Evolutionary conservation across 441 rosid genomes (phyloP), one percentile per base, ranked within the genome.

Genomic region (Croton setiger): DNA sequence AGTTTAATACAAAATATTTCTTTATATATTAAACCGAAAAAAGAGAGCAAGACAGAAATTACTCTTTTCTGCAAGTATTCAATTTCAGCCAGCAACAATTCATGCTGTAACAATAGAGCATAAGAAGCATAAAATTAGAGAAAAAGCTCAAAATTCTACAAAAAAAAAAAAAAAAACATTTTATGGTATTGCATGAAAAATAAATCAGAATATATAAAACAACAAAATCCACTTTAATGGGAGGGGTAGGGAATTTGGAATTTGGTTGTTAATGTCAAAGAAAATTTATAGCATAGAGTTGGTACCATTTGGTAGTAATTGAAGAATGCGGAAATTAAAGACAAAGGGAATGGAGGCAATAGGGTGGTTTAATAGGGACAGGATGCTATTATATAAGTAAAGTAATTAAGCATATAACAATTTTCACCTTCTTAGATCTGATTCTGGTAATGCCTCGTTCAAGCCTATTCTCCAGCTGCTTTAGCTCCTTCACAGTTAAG

Each of bases 61-160:
- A 95, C 99, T 88, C 96, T 87, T 84, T 90, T 95, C 81, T 90
- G 97, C 77, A 80, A 41, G 70, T 86, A 92, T 81, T 92, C 98
- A 48, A 91, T 95, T 76, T 95, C 99, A 67, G 88, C 93, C 41
- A 92, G 92, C 82, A 95, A 80, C 88, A 89, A 82, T 75, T 95
- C 99, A 75, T 95, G 96, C 98, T 95, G 90, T 81, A n/a, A 68
- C 12, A 61, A 81, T 52, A 63, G 31, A 57, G 18, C 43, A 60
- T 65, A 5, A 71, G 48, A 65, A 48, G 60, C 44, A 14, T 8
- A 66, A 17, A 31, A 45, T 33, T 18, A 48, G 43, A 9, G 31
- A 27, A 27, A 1, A 27, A 27, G 31, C 31, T 27, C 31, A 0
- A 27, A 27, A 27, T 27, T 39, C 7, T 39, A 39, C 10, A 39